Evolutionary conservation across 176 grass and related monocot species (phyloP).

Genomic region (Avena insularis): DNA sequence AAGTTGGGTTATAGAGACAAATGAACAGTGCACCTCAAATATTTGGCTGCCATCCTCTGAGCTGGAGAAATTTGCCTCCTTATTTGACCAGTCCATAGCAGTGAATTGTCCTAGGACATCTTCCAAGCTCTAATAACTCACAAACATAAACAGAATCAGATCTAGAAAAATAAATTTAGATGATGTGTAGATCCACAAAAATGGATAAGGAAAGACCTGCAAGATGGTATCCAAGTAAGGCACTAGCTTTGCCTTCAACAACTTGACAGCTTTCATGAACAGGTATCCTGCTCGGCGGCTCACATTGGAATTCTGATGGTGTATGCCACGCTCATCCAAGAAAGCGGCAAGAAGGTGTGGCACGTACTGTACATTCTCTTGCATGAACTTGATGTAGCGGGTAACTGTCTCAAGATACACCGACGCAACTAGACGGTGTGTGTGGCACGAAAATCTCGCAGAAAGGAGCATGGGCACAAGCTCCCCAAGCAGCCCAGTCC

Average conservation of each 20-base stretch:
- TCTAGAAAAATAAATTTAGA: constrained; percentile 40
- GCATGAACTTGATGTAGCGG: constrained; percentile 87
- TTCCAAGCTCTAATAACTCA: constrained; percentile 73
- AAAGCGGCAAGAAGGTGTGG: constrained; percentile 73
- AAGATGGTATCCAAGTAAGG: constrained; percentile 91
- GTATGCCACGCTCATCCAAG: constrained; percentile 90
- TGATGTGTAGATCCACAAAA: constrained; percentile 18
- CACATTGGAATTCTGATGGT: constrained; percentile 82
- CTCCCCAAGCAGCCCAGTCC: constrained; percentile 66
- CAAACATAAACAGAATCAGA: constrained; percentile 41
- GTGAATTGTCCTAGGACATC: constrained; percentile 75
- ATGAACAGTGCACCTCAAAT: constrained; percentile 74
- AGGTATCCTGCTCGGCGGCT: constrained; percentile 83
- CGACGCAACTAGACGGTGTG: constrained; percentile 80
- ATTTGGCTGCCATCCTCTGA: constrained; percentile 96
- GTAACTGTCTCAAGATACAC: constrained; percentile 92
- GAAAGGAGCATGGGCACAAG: constrained; percentile 85
- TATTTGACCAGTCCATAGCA: constrained; percentile 58
- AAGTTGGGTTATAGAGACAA: constrained; percentile 19
- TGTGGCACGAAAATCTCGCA: constrained; percentile 76
- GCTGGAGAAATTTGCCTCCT: constrained; percentile 65
- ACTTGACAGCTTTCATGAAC: constrained; percentile 93
- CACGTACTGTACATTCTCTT: constrained; percentile 82
- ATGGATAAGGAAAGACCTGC: constrained; percentile 58
- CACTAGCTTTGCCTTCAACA: constrained; percentile 83